Percentiles rank a stretch among this genome's conserved stretches.
These are phyloP conservation scores for Hypoxylon sp. DNA, from an alignment of 2,329 filamentous ascomycete genomes.

Conservation along the genomic window DNA sequence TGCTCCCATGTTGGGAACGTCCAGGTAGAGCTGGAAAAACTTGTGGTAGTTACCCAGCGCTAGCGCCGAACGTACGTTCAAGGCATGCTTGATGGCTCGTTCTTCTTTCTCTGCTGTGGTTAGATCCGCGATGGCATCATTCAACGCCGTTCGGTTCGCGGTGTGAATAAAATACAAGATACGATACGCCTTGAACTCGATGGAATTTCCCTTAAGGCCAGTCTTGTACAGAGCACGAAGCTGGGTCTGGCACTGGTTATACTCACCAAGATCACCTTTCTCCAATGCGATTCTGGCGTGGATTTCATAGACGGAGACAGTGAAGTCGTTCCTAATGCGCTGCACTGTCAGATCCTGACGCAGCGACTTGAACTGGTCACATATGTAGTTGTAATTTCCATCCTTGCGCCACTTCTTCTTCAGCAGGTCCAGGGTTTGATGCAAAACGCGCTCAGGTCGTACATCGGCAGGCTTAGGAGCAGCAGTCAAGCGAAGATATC, in stretches of 20 bases:
- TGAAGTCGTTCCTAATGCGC: slow-evolving; percentile 96
- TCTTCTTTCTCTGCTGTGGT: slow-evolving; percentile 94
- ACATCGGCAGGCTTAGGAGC: slow-evolving; percentile 89
- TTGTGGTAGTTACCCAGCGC: slow-evolving; percentile 96
- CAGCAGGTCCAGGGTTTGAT: slow-evolving; percentile 84
- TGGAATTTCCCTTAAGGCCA: slow-evolving; percentile 85
- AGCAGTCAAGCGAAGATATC: slow-evolving; percentile 91
- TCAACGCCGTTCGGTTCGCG: slow-evolving; percentile 96
- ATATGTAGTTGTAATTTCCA: slow-evolving; percentile 95
- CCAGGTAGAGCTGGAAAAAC: slow-evolving; percentile 95
- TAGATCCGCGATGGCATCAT: slow-evolving; percentile 98
- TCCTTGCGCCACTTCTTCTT: slow-evolving; percentile 96
- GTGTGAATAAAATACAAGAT: slow-evolving; percentile 99
- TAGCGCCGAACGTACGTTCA: slow-evolving; percentile 88
- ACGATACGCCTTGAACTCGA: slow-evolving; percentile 99
- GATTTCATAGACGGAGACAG: slow-evolving; percentile 94
- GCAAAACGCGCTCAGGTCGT: slow-evolving; percentile 80
- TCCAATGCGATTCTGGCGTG: slow-evolving; percentile 97
- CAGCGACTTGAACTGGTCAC: slow-evolving; percentile 98
- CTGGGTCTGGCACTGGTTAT: slow-evolving; percentile 99
- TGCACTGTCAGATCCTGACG: slow-evolving; percentile 98
- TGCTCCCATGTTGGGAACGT: slow-evolving; percentile 95
- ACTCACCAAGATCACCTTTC: slow-evolving; percentile 99
- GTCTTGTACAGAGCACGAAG: slow-evolving; percentile 89
- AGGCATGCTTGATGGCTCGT: slow-evolving; percentile 84